Conservation (phyloP, 2,329 filamentous ascomycete species). For the Graphilbum sp. region DNA sequence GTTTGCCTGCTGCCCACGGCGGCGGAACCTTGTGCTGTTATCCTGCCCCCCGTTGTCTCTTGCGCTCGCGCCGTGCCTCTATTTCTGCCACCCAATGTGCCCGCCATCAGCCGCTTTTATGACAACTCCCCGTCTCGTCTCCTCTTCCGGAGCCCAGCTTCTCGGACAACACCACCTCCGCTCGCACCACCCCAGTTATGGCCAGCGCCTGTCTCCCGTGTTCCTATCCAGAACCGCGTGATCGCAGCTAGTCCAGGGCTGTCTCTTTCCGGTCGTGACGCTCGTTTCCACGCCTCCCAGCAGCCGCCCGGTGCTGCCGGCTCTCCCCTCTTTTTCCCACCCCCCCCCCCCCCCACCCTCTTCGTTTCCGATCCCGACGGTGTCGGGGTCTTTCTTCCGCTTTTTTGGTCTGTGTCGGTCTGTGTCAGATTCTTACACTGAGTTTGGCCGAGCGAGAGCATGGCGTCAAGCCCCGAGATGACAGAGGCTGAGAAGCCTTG, state of each 20-base stretch:
- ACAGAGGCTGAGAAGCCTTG: conserved; percentile 8
- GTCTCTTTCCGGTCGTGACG: background rate
- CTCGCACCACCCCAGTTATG: conserved; percentile 7
- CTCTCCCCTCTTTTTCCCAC: too few species aligned
- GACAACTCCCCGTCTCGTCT: conserved; percentile 4
- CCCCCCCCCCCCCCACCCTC: too few species aligned
- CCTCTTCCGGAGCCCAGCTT: conserved; percentile 3
- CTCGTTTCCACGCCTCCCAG: background rate
- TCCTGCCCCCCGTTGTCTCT: background rate
- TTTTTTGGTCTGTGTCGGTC: background rate
- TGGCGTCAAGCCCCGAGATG: conserved; percentile 2
- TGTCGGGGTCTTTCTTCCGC: background rate
- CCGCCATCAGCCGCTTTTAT: conserved; percentile 6
- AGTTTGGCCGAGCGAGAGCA: background rate
- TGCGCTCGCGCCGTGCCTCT: too few species aligned
- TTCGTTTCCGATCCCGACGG: too few species aligned
- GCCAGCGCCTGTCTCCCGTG: conserved; percentile 5
- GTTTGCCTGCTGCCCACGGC: too few species aligned
- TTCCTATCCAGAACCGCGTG: conserved; percentile 6
- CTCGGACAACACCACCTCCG: background rate
- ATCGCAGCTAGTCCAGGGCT: conserved; percentile 7
- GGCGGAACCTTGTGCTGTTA: background rate
- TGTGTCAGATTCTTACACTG: background rate
- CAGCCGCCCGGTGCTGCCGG: background rate
- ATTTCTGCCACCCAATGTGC: conserved; percentile 6